Evolutionary conservation across 345 rosid genomes (phyloP), one percentile per base, ranked within the genome.

Genomic region (Anacardium occidentale): DNA sequence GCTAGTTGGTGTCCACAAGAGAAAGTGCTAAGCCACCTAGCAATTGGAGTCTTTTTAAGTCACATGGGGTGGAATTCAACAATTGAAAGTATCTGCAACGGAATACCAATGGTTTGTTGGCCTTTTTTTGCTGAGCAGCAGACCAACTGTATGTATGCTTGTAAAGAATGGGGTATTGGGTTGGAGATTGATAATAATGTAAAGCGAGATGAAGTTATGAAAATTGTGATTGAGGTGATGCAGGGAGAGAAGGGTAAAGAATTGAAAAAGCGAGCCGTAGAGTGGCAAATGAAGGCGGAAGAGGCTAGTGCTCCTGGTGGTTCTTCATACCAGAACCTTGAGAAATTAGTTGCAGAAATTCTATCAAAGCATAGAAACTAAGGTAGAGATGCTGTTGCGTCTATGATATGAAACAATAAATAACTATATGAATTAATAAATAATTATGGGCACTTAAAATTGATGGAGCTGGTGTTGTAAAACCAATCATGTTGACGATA

Each of bases 91-190:
- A 21, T 75, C 21, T 17, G 44, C 13, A 45, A 22, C 1, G 78
- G 78, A 7, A 69, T 75, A 47, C 78, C 78, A 0, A 56, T 75
- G 55, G 56, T 70, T 40, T 75, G 78, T 22, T 68, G 74, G 78
- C 74, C 69, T 1, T 61, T 48, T 18, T 20, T 3, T 0, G 58
- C 9, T 12, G 70, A 66, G 25, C 58, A 66, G 45, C n/a, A 18
- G 7, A 22, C 24, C 4, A 70, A 70, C 13, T 57, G 65, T 57
- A 57, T 52, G 11, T 70, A 21, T 22, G 12, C 24, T 9, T 56
- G 54, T 21, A 25, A 14, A n/a, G 73, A 70, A 25, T 57, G 65
- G 65, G 54, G 52, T 0, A 14, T 59, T 7, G 65, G 65, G 18
- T 24, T 57, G 62, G 73, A 70, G 65, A 51, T 70, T 29, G 32